Evolutionary conservation across 441 rosid species (phyloP).

Genomic region (Biscutella laevigata): DNA sequence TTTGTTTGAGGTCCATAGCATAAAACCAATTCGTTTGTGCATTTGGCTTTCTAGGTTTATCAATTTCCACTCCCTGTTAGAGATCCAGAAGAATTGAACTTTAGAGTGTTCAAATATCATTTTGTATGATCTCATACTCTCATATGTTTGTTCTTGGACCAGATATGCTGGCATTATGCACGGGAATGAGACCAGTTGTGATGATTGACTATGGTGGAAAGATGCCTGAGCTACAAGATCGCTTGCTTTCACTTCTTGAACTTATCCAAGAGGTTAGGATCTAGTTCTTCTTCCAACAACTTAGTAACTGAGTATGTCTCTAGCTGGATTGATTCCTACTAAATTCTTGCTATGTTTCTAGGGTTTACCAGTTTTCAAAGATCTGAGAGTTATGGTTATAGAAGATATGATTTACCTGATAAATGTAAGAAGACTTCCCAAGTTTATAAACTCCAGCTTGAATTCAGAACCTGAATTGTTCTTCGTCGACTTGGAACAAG

Average conservation of each 20-base stretch:
- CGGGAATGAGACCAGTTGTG: constrained; percentile 78
- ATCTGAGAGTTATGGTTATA: constrained; percentile 62
- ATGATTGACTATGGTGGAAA: constrained; percentile 96
- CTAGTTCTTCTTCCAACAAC: background rate
- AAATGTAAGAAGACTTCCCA: constrained; percentile 46
- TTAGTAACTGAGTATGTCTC: background rate
- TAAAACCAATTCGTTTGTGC: background rate
- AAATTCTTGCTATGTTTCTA: background rate
- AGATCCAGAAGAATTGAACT: background rate
- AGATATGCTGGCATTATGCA: constrained; percentile 73
- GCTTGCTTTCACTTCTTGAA: constrained; percentile 49
- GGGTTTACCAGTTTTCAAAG: constrained; percentile 38
- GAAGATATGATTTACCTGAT: constrained; percentile 88
- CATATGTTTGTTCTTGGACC: constrained; percentile 19
- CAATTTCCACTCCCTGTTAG: background rate
- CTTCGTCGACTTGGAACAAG: constrained; percentile 68
- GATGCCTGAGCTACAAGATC: constrained; percentile 76
- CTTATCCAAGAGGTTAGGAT: constrained; percentile 50
- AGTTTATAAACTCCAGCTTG: constrained; percentile 52
- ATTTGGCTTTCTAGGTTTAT: constrained; percentile 4
- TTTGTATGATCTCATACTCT: background rate
- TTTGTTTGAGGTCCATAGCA: background rate
- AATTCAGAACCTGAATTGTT: constrained; percentile 38
- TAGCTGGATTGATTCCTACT: constrained; percentile 5
- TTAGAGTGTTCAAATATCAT: constrained; percentile 6